Evolutionary conservation across 179 eudicot species (phyloP).

Genomic region (Sideroxylon spinosum): DNA sequence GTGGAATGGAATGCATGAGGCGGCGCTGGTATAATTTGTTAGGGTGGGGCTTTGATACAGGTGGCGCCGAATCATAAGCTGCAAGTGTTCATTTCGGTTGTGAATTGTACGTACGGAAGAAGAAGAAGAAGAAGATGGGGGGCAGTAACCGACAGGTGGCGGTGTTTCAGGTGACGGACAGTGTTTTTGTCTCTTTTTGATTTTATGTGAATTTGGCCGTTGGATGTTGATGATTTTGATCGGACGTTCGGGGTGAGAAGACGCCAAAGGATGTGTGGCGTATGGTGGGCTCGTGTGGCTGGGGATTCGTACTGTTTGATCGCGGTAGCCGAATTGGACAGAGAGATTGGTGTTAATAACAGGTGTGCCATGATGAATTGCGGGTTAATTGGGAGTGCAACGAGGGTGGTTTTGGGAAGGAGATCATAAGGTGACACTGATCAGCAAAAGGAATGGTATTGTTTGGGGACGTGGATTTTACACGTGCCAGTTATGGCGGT

Average conservation of each 20-base stretch:
- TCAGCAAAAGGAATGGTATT: neutral
- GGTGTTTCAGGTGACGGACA: conserved; percentile 12
- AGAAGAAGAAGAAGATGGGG: neutral
- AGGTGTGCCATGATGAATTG: neutral
- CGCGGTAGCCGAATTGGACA: neutral
- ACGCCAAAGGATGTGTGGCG: neutral
- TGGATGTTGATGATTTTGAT: neutral
- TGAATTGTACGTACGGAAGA: neutral
- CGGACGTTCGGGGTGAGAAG: neutral
- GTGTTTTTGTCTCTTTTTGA: neutral
- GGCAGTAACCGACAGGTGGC: conserved; percentile 20
- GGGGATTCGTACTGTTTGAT: neutral
- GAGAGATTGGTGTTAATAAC: neutral
- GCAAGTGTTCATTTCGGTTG: neutral
- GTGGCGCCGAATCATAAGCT: neutral
- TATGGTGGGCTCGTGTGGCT: conserved; percentile 3
- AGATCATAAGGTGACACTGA: neutral
- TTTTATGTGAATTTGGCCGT: neutral
- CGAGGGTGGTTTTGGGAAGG: neutral
- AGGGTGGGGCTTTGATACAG: neutral
- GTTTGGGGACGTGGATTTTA: conserved; percentile 7
- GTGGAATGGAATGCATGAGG: neutral
- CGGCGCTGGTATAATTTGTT: conserved; percentile 3
- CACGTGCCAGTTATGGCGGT: neutral
- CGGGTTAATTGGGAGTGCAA: neutral